A percentile compares a stretch with the other conserved stretches of the same genome.
phyloP scores from a whole-genome alignment of 768 basidiomycete species.

The Termitomyces sp. region DNA sequence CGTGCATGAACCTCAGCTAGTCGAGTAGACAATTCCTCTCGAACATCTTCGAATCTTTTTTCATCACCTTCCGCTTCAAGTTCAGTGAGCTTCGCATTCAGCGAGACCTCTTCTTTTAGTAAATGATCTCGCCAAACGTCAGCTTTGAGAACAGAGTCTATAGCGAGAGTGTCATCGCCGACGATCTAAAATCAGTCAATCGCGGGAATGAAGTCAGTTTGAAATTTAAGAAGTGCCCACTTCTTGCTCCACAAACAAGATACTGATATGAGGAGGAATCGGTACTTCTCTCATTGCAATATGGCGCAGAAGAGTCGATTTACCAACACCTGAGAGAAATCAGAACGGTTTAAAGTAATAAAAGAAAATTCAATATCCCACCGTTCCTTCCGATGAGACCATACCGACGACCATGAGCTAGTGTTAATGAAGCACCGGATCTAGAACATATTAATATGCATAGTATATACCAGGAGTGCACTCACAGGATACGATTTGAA shows the following conservation, averaged over 20 bases:
- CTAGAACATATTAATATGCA: conserved; percentile 31
- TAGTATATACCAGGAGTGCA: neutral
- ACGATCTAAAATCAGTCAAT: conserved; percentile 53
- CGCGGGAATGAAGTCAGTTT: neutral
- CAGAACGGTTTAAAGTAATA: neutral
- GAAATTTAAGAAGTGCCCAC: conserved; percentile 31
- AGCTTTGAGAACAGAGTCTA: conserved; percentile 97
- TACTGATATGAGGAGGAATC: conserved; percentile 92
- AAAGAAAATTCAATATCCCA: conserved; percentile 19
- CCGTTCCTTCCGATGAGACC: conserved; percentile 91
- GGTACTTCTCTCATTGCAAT: conserved; percentile 94
- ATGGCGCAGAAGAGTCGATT: conserved; percentile 92
- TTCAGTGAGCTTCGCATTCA: conserved; percentile 70
- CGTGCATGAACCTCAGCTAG: conserved; percentile 87
- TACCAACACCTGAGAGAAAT: conserved; percentile 71
- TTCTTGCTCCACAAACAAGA: conserved; percentile 98
- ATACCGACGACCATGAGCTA: conserved; percentile 87
- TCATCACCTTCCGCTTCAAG: conserved; percentile 77
- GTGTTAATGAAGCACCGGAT: conserved; percentile 80
- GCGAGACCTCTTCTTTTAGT: conserved; percentile 73
- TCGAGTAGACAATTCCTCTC: conserved; percentile 79
- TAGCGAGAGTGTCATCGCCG: conserved; percentile 89
- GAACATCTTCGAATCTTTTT: conserved; percentile 76
- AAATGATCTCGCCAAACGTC: conserved; percentile 98
- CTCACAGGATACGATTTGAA: conserved; percentile 88